Evolutionary conservation across 306 rosid species (phyloP).

Genomic region (Malus sylvestris): DNA sequence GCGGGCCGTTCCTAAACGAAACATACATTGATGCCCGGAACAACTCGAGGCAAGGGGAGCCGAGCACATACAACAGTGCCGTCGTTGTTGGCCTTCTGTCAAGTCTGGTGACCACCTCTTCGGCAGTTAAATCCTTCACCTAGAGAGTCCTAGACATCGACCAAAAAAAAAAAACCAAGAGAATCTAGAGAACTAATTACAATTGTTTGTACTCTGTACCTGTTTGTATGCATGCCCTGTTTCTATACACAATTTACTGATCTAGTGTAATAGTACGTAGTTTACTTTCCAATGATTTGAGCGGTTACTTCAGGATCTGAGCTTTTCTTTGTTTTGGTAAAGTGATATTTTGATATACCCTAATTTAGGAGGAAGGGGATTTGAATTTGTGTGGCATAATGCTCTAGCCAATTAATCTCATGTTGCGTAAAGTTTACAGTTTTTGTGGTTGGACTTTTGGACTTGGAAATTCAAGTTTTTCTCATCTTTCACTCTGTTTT

Average conservation of each 20-base stretch:
- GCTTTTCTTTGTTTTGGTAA: too few species aligned
- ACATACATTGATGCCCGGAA: conserved; percentile 68
- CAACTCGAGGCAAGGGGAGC: conserved; percentile 83
- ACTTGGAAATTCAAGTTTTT: too few species aligned
- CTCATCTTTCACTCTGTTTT: too few species aligned
- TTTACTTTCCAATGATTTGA: conserved; percentile 9
- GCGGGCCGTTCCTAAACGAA: conserved; percentile 83
- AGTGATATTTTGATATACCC: not conserved
- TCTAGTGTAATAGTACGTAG: not conserved
- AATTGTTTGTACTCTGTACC: conserved; percentile 10
- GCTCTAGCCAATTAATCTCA: not conserved
- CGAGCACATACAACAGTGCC: conserved; percentile 89
- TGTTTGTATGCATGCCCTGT: conserved; percentile 14
- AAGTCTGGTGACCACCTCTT: conserved; percentile 84
- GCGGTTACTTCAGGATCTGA: conserved; percentile 13
- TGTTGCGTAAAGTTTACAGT: not conserved
- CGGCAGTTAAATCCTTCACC: conserved; percentile 60
- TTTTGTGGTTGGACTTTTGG: too few species aligned
- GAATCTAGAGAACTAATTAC: not conserved
- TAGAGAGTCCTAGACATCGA: conserved; percentile 12
- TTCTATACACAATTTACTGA: conserved; percentile 2
- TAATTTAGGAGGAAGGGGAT: too few species aligned
- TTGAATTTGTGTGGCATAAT: not conserved
- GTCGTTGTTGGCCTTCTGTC: conserved; percentile 80
- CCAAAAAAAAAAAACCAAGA: too few species aligned